Base-by-base conservation (phyloP, 352 stramenopile species). In the Phytophthora megakarya region DNA sequence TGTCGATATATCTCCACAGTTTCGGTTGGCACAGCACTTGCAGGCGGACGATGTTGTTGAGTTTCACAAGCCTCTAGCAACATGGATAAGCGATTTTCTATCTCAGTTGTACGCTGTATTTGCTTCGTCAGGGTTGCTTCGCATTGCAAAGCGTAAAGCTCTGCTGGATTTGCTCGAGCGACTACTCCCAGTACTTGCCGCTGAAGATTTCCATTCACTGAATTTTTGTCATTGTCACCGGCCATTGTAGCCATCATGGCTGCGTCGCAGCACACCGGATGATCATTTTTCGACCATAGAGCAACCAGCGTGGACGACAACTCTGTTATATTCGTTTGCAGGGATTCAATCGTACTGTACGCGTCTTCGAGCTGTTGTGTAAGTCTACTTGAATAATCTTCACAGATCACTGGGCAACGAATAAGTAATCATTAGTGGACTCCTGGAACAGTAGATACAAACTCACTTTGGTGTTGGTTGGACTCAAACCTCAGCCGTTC, bases 81-180 rank as follows among this genome's bases (percentile, higher is more conserved):
- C 77, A 90, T 86, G 1, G 23, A 23, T 11, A 90, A 60, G 5
- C 67, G 61, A 35, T 69, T 70, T 60, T 76, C 50, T 1, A 70
- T 30, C 39, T 72, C 73, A 3, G 49, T n/a, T 12, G 58, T 49
- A 22, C 39, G 56, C n/a, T 70, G 53, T 1, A 26, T 39, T 61
- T 86, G 70, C 15, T 80, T 56, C 37, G 65, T 48, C n/a, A 77
- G 71, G 0, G 61, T 50, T 33, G 70, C 70, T 58, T 84, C 65
- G 67, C 72, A 86, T 9, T 69, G 65, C 22, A 85, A 61, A 7
- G 33, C 56, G 23, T 66, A 53, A 6, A 89, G 50, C 44, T 90
- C 71, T 2, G 70, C 52, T 42, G 75, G 53, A 22, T 85, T 86
- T n/a, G 70, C 33, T 32, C 72, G 47, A 19, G 65, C 66, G 19